Evolutionary conservation across 2,329 filamentous ascomycete genomes (phyloP).

Genomic region (Curvularia sp.): DNA sequence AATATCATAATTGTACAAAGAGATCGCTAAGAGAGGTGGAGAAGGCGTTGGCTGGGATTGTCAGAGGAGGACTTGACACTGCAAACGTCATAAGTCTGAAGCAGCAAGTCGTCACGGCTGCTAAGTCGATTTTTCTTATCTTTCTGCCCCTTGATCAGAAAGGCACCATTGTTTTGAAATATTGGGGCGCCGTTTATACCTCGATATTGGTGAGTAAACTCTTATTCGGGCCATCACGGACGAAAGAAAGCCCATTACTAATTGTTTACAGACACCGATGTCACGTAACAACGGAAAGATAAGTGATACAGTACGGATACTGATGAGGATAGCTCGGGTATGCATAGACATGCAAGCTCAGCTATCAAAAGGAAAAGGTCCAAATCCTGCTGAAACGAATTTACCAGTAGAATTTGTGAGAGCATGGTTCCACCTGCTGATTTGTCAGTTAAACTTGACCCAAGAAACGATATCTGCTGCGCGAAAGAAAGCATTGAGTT

Average conservation of each 20-base stretch:
- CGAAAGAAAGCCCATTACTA: background rate
- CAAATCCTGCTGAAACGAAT: background rate
- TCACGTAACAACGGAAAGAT: background rate
- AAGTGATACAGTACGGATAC: background rate
- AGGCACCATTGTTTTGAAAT: background rate
- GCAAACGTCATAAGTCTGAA: background rate
- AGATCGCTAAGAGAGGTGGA: background rate
- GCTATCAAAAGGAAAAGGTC: background rate
- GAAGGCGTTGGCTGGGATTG: background rate
- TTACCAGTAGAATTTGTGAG: background rate
- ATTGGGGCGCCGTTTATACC: background rate
- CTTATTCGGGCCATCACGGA: background rate
- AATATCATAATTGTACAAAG: background rate
- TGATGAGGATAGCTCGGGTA: background rate
- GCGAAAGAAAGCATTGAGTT: background rate
- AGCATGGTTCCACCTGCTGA: background rate
- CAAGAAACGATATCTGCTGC: background rate
- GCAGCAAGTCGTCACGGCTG: background rate
- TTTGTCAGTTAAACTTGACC: background rate
- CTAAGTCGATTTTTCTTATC: background rate
- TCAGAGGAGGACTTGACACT: background rate
- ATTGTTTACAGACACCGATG: background rate
- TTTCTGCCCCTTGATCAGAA: background rate
- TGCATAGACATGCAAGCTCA: background rate
- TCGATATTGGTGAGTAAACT: background rate